Base-by-base conservation (phyloP, 2,329 filamentous ascomycete species). In the Penicillium brasilianum region DNA sequence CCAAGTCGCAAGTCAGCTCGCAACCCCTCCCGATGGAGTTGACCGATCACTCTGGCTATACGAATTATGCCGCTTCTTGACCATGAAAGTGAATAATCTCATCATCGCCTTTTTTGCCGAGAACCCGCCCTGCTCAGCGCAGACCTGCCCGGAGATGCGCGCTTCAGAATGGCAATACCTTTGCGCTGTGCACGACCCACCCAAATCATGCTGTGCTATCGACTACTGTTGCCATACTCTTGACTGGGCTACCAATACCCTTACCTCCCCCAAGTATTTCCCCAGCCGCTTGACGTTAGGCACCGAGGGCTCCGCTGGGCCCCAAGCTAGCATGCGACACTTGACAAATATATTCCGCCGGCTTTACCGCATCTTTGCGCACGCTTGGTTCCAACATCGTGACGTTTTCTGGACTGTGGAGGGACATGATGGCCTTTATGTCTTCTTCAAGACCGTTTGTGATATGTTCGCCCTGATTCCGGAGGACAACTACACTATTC, bases 211-310 rank as follows among this genome's bases (percentile, higher is more conserved):
- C 82, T 97, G 94, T 78, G 95, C 95, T 55, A 97, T 99, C 73
- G 95, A 99, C 80, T 99, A 99, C 81, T 97, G 93, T 84, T 98
- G 94, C 76, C 95, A 99, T 76, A 99, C 95, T 0, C 88, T 99
- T 46, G 95, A 99, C 80, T 98, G 94, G 92, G 95, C 95, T 2
- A 93, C 92, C 59, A 97, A 96, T 71, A 91, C 94, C 20, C 88
- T 99, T 59, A 97, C 94, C 2, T 95, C 93, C 70, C 91, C 92
- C 57, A 97, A 97, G 82, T 90, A 95, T 74, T 99, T 99, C 75
- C 94, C 95, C 0, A 96, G 92, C 69, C 87, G 95, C 56, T 86
- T 96, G 22, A 84, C 84, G 1, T 74, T 89, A 46, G 86, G 86
- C 30, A 76, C 76, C 5, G 78, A 79, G 59, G 71, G 74, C 32